phyloP scores from a whole-genome alignment of 257 asterid species.

The Rauvolfia tetraphylla region DNA sequence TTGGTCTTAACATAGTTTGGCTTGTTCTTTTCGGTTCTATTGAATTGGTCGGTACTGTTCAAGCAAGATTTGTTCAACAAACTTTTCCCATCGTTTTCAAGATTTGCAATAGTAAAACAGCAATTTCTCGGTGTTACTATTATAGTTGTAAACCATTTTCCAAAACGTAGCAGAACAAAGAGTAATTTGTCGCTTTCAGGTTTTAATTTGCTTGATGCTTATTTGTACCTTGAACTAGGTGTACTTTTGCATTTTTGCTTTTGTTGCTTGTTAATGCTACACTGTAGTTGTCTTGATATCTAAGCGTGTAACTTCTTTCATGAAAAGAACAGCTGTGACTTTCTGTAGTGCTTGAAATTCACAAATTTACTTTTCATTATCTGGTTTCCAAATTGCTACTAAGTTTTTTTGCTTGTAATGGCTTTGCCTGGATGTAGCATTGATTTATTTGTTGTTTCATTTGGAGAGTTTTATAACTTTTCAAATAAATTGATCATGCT shows the following conservation, averaged over 20 bases:
- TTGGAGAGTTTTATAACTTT: not conserved
- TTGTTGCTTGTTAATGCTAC: not conserved
- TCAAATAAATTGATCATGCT: not conserved
- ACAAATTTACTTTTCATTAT: not conserved
- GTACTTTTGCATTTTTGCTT: not conserved
- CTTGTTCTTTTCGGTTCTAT: not conserved
- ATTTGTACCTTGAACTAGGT: not conserved
- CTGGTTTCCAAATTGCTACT: not conserved
- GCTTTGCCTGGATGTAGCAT: not conserved
- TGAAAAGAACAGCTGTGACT: not conserved
- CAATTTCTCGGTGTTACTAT: not conserved
- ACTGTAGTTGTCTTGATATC: not conserved
- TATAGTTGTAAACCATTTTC: not conserved
- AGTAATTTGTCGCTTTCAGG: not conserved
- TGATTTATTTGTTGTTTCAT: not conserved
- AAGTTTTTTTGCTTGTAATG: not conserved
- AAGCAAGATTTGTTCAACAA: not conserved
- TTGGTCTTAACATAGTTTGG: not conserved
- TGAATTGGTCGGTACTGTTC: not conserved
- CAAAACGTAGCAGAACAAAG: not conserved
- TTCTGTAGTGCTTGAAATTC: not conserved
- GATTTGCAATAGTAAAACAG: not conserved
- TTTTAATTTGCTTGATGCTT: constrained; percentile 1
- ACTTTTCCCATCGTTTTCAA: not conserved
- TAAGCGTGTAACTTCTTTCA: not conserved